Percentiles rank a stretch among this genome's conserved stretches.
These are phyloP conservation scores for Gracilaria caudata DNA, from an alignment of 23 red algal species.

Conservation along the genomic window DNA sequence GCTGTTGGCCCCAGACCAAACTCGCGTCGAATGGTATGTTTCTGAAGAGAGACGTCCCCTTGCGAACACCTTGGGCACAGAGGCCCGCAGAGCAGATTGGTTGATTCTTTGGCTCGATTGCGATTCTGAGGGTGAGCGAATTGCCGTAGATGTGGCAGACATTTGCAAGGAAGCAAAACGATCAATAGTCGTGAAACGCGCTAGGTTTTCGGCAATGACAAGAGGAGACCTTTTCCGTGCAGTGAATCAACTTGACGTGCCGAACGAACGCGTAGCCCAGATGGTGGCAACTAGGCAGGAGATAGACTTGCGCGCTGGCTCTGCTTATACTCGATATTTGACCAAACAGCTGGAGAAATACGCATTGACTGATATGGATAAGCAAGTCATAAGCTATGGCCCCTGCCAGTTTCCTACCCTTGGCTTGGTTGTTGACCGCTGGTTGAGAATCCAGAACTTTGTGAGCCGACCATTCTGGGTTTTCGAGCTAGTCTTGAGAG, in stretches of 20 bases:
- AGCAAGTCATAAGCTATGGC: constrained; percentile 76
- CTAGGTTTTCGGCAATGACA: constrained; percentile 96
- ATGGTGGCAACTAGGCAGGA: constrained; percentile 95
- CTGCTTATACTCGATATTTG: constrained; percentile 92
- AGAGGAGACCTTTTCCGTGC: constrained; percentile 70
- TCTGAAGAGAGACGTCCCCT: constrained; percentile 72
- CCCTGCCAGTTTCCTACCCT: constrained; percentile 98
- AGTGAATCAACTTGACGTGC: constrained; percentile 48
- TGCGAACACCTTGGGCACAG: constrained; percentile 47
- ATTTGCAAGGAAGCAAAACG: constrained; percentile 63
- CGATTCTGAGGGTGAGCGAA: constrained; percentile 97
- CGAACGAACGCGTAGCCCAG: constrained; percentile 72
- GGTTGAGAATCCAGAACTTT: constrained; percentile 85
- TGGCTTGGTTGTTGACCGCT: constrained; percentile 93
- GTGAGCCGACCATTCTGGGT: constrained; percentile 77
- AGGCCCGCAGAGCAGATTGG: constrained; percentile 59
- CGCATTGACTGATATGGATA: constrained; percentile 33
- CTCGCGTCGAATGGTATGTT: constrained; percentile 54
- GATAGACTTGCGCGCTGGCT: constrained; percentile 94
- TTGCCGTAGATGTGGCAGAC: constrained; percentile 82
- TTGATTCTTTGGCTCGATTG: constrained; percentile 94
- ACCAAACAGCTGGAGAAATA: constrained; percentile 66
- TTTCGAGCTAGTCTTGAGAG: constrained; percentile 66
- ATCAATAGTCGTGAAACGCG: constrained; percentile 72
- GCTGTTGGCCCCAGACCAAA: constrained; percentile 57